Evolutionary conservation across 768 basidiomycete genomes (phyloP), one percentile per base, ranked within the genome.

Genomic region (Coprinopsis sp.): DNA sequence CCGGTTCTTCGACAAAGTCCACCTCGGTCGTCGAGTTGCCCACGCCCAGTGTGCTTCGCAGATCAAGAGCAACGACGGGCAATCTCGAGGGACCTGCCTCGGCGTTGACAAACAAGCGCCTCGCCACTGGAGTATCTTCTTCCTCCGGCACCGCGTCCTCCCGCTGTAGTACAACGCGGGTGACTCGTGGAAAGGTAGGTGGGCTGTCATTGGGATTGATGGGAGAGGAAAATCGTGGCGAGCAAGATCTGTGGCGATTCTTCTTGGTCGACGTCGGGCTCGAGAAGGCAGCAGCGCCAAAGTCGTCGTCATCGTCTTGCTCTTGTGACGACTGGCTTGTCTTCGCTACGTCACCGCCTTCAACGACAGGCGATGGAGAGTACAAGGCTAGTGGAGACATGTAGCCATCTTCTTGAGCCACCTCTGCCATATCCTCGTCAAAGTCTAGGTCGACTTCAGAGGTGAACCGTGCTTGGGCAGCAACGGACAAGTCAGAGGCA

Each of bases 371-470:
- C 8, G 29, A 31, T 6, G 49, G 69, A 40, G 72, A 73, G 53
- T 72, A 68, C 19, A 79, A 79, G 37, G 76, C 66, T 7, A 77
- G 66, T 13, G 87, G 87, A n/a, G 88, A 88, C 44, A 86, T 71
- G 63, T 91, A 91, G 13, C 89, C 88, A 50, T 87, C 87, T 58
- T 91, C 89, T 64, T 88, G 88, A 57, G 72, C 70, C 13, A 87
- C 78, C 8, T 54, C 57, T 42, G 78, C 51, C 24, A 70, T 64
- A 6, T 68, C 65, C 6, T 42, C n/a, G 48, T 77, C 67, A n/a
- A 54, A 30, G 49, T 73, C 66, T 18, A 71, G 37, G 30, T 68
- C 63, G 29, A 67, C 64, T 47, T 73, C 71, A 47, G 66, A 6
- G 63, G 66, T 14, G 47, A 49, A 52, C 63, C 56, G 25, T 54